Conservation (phyloP, 2,329 filamentous ascomycete genomes). For the Calonectria honghensis region DNA sequence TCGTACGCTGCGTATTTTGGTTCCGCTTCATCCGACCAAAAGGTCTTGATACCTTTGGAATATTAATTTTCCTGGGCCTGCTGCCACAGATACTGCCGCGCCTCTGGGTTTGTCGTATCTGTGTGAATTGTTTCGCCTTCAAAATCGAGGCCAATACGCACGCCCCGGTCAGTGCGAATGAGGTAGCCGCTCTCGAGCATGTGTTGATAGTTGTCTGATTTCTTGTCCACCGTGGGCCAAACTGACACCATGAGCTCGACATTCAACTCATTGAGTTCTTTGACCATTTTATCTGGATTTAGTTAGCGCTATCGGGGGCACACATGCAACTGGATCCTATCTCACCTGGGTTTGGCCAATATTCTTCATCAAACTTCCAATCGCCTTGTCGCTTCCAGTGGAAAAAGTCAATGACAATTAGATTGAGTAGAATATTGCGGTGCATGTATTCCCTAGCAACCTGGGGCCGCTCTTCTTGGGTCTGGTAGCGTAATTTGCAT, state of each 20-base stretch:
- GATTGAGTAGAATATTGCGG: constrained; percentile 74
- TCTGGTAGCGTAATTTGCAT: constrained; percentile 79
- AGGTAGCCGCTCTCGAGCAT: constrained; percentile 78
- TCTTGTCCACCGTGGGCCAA: constrained; percentile 79
- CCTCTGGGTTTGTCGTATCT: constrained; percentile 77
- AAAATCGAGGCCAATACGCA: constrained; percentile 75
- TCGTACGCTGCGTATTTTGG: constrained; percentile 80
- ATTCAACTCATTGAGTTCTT: constrained; percentile 73
- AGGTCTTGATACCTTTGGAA: constrained; percentile 76
- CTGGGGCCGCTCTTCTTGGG: constrained; percentile 76
- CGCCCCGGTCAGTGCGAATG: constrained; percentile 76
- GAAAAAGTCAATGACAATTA: constrained; percentile 82
- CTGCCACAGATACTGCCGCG: constrained; percentile 76
- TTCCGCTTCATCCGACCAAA: constrained; percentile 83
- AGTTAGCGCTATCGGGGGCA: not conserved
- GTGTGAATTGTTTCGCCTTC: constrained; percentile 76
- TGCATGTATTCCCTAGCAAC: constrained; percentile 76
- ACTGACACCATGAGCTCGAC: constrained; percentile 82
- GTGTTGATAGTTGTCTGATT: constrained; percentile 75
- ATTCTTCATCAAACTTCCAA: constrained; percentile 79
- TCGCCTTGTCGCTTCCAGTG: constrained; percentile 81
- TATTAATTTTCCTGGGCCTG: constrained; percentile 77
- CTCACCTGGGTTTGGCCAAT: constrained; percentile 78
- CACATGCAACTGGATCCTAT: constrained; percentile 5
- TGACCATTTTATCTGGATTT: constrained; percentile 74